These are phyloP conservation scores for Penicillium robsamsonii DNA, from an alignment of 495 filamentous ascomycete species.

Conservation along the genomic window DNA sequence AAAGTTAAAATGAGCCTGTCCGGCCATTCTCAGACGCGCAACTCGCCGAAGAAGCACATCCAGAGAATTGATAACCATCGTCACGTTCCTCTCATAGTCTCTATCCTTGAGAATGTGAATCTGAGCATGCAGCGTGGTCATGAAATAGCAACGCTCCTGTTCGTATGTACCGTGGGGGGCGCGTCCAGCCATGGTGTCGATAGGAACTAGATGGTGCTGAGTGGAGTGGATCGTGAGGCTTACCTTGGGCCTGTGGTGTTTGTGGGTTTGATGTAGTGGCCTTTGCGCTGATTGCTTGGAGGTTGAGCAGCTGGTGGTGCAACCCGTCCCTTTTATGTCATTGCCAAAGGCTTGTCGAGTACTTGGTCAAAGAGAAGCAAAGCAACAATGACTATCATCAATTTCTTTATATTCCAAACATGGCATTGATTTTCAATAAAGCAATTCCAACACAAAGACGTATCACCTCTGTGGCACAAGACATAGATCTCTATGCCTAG, in stretches of 20 bases:
- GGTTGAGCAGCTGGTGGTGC: not conserved
- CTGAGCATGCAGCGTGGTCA: constrained; percentile 3
- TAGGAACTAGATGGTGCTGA: not conserved
- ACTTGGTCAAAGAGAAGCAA: not conserved
- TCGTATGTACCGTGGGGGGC: not conserved
- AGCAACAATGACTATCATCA: not conserved
- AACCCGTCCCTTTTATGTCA: not conserved
- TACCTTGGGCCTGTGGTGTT: not conserved
- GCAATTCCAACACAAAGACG: not conserved
- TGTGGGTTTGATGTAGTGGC: not conserved
- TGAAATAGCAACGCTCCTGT: not conserved
- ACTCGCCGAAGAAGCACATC: not conserved
- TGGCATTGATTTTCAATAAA: not conserved
- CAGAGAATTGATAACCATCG: not conserved
- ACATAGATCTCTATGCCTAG: not conserved
- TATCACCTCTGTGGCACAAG: not conserved
- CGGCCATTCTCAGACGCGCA: not conserved
- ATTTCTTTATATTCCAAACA: not conserved
- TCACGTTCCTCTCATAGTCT: not conserved
- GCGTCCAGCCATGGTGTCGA: not conserved
- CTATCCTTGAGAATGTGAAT: constrained; percentile 10
- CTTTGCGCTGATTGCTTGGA: not conserved
- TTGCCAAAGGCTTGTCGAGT: not conserved
- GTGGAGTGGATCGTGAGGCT: not conserved
- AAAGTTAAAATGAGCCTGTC: not conserved